Conservation (phyloP, 2,329 filamentous ascomycete species). For the Coniella lustricola region DNA sequence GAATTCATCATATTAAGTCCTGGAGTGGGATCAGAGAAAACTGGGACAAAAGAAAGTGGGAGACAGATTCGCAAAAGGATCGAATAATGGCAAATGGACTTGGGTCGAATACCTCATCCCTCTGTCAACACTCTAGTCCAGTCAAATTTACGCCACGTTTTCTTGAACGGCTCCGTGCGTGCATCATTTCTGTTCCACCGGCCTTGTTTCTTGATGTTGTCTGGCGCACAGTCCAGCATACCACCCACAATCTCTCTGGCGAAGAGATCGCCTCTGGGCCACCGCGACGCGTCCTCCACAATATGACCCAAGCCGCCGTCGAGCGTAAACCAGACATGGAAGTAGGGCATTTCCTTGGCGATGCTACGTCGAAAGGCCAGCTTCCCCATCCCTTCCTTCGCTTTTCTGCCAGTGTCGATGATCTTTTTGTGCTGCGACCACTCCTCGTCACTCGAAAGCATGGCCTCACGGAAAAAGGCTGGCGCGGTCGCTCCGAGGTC, state of each 20-base stretch:
- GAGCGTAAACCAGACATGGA: conserved; percentile 91
- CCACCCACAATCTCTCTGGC: conserved; percentile 87
- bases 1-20: no score
- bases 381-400: conserved; percentile 65
- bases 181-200: conserved; percentile 67
- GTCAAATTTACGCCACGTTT: conserved; percentile 87
- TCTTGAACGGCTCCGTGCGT: conserved; percentile 71
- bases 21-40: no score
- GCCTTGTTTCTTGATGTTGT: conserved; percentile 85
- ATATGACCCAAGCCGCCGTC: conserved; percentile 91
- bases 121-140: conserved; percentile 60
- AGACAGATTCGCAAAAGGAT: no score
- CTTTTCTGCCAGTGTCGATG: conserved; percentile 72
- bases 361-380: conserved; percentile 74
- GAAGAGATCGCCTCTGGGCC: conserved; percentile 89
- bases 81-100: no score
- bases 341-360: conserved; percentile 96
- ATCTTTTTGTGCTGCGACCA: conserved; percentile 95
- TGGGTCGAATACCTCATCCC: conserved; percentile 8
- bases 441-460: conserved; percentile 79
- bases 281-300: conserved; percentile 76
- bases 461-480: conserved; percentile 92
- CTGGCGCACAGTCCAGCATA: conserved; percentile 76
- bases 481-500: conserved; percentile 86
- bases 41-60: no score